These are phyloP conservation scores for Protostelium mycophagum DNA, from an alignment of 78 protist genomes.

Conservation along the genomic window DNA sequence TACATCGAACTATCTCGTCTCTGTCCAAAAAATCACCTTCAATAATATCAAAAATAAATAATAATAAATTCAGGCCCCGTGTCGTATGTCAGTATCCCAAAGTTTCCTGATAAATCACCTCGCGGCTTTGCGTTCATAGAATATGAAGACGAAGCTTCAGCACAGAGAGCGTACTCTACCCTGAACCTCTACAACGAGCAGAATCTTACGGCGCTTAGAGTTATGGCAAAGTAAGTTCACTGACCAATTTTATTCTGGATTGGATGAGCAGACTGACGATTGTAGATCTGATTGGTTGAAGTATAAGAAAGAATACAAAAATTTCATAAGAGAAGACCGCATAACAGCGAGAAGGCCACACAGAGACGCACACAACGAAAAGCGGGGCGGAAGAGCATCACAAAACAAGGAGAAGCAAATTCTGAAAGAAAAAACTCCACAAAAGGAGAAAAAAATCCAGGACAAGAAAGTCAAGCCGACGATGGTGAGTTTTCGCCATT, in stretches of 20 bases:
- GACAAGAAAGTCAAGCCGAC: background rate
- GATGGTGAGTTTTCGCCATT: background rate
- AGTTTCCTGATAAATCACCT: background rate
- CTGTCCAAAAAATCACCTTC: too few relatives aligned
- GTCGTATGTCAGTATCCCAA: background rate
- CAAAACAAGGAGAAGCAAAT: background rate
- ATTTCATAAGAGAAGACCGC: background rate
- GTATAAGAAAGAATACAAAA: background rate
- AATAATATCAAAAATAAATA: too few relatives aligned
- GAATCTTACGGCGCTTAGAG: background rate
- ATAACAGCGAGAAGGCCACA: too few relatives aligned
- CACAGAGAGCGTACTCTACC: background rate
- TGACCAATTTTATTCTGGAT: background rate
- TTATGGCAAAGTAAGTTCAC: background rate
- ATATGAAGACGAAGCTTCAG: background rate
- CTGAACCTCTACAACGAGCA: background rate
- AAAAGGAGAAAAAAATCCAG: background rate
- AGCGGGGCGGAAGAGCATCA: background rate
- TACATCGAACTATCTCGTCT: too few relatives aligned
- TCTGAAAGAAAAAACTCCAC: background rate
- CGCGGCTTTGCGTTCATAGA: background rate
- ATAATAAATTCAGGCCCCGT: background rate
- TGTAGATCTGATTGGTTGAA: background rate
- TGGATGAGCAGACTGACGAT: background rate
- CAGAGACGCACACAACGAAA: too few relatives aligned